Conservation (phyloP, 352 stramenopile genomes). For the Phytophthora idaei region DNA sequence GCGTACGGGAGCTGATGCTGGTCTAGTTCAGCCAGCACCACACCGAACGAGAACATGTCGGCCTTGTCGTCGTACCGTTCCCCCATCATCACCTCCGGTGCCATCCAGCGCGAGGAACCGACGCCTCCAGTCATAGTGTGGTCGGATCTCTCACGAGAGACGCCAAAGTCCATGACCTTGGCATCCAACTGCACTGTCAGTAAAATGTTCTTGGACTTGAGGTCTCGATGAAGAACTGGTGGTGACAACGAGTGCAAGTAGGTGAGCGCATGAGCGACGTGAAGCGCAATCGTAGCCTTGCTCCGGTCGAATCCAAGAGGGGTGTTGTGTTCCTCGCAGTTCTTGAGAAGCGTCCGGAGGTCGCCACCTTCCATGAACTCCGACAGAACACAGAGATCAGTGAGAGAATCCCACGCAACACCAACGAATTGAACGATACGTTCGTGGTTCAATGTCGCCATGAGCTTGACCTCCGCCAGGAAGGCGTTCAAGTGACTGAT, state of each 20-base stretch:
- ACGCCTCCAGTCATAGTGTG: constrained; percentile 46
- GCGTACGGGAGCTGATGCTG: constrained; percentile 39
- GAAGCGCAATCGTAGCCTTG: constrained; percentile 39
- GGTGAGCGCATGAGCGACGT: constrained; percentile 41
- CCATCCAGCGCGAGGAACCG: constrained; percentile 50
- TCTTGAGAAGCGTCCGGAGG: constrained; percentile 38
- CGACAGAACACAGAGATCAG: constrained; percentile 45
- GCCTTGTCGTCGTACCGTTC: constrained; percentile 51
- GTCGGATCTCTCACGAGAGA: constrained; percentile 42
- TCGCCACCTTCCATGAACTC: constrained; percentile 60
- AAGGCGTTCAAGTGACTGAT: constrained; percentile 43
- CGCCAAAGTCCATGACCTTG: constrained; percentile 45
- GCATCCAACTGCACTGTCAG: constrained; percentile 33
- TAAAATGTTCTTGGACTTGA: constrained; percentile 48
- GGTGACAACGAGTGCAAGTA: constrained; percentile 51
- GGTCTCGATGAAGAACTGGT: constrained; percentile 35
- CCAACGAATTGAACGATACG: constrained; percentile 54
- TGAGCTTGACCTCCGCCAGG: constrained; percentile 40
- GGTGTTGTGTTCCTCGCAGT: constrained; percentile 34
- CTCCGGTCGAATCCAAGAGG: constrained; percentile 32
- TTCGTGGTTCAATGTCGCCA: constrained; percentile 45
- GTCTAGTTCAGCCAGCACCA: constrained; percentile 49
- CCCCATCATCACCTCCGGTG: constrained; percentile 51
- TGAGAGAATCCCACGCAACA: constrained; percentile 56
- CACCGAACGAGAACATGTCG: constrained; percentile 55